Conservation (phyloP, 768 basidiomycete genomes). For the Mycena capillaripes region DNA sequence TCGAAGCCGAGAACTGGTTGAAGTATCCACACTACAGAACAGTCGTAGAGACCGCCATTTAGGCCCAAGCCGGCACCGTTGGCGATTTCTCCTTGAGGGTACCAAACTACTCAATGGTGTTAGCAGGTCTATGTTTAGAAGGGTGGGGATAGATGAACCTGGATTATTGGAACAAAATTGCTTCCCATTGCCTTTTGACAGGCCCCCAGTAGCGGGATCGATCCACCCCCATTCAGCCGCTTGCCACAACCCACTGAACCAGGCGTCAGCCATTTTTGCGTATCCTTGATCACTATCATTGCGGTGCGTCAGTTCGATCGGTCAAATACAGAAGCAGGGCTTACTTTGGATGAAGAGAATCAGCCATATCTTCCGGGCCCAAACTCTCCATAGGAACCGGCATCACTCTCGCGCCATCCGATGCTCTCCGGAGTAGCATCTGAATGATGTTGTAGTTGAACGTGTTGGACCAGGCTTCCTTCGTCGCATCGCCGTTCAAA, state of each 20-base stretch:
- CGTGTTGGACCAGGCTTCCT: neutral
- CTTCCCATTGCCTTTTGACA: neutral
- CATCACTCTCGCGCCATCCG: neutral
- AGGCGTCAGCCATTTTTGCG: slow-evolving; percentile 9
- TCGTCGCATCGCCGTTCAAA: neutral
- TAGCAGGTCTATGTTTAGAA: too few species aligned
- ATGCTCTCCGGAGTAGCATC: neutral
- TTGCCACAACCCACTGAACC: slow-evolving; percentile 15
- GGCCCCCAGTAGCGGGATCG: slow-evolving; percentile 11
- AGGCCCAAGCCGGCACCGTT: slow-evolving; percentile 9
- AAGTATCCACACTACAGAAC: neutral
- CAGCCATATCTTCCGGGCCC: slow-evolving; percentile 8
- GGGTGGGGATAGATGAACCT: neutral
- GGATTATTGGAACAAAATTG: slow-evolving; percentile 7
- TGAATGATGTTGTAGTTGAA: slow-evolving; percentile 2
- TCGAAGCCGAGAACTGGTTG: neutral
- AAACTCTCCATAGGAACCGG: slow-evolving; percentile 2
- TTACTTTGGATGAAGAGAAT: slow-evolving; percentile 16
- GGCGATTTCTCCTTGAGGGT: slow-evolving; percentile 11
- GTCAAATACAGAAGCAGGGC: neutral
- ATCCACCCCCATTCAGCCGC: slow-evolving; percentile 16
- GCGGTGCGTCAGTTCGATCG: neutral
- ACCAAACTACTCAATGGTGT: slow-evolving; percentile 2
- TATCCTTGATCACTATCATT: slow-evolving; percentile 11
- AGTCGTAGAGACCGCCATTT: slow-evolving; percentile 18